Percentiles rank a stretch among this genome's conserved stretches.
phyloP scores from a whole-genome alignment of 192 early-diverging fungal genomes.

The Coemansia sp. region DNA sequence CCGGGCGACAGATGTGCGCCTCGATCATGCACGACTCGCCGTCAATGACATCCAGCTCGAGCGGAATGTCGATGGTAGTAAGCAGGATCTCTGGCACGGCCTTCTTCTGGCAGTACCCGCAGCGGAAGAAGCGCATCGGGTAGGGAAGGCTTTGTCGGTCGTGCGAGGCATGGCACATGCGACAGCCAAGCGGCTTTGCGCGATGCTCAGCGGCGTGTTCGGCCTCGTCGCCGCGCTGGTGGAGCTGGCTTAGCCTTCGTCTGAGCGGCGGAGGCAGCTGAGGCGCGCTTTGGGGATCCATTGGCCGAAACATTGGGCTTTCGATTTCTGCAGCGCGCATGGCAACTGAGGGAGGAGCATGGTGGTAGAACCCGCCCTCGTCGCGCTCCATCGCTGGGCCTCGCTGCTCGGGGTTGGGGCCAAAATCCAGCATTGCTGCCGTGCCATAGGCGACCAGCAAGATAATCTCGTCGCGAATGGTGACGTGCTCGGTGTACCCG shows the following conservation, averaged over 20 bases:
- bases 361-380: background rate
- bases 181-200: slow-evolving; percentile 31
- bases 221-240: background rate
- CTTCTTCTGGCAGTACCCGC: slow-evolving; percentile 69
- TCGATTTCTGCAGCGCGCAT: slow-evolving; percentile 13
- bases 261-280: slow-evolving; percentile 1
- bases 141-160: slow-evolving; percentile 66
- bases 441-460: slow-evolving; percentile 74
- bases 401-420: slow-evolving; percentile 1
- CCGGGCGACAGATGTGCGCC: slow-evolving; percentile 65
- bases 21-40: slow-evolving; percentile 71
- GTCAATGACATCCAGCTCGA: slow-evolving; percentile 68
- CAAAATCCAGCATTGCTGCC: slow-evolving; percentile 66
- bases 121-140: slow-evolving; percentile 67
- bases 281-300: background rate
- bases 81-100: slow-evolving; percentile 78
- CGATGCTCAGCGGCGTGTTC: background rate
- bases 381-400: slow-evolving; percentile 3
- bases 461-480: slow-evolving; percentile 69
- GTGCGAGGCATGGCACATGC: slow-evolving; percentile 72
- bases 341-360: background rate
- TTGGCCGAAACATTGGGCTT: slow-evolving; percentile 19
- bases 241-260: background rate
- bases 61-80: slow-evolving; percentile 73
- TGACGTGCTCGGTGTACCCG: slow-evolving; percentile 71